Conservation (phyloP, 441 rosid genomes). For the Syzygium syzygioides region DNA sequence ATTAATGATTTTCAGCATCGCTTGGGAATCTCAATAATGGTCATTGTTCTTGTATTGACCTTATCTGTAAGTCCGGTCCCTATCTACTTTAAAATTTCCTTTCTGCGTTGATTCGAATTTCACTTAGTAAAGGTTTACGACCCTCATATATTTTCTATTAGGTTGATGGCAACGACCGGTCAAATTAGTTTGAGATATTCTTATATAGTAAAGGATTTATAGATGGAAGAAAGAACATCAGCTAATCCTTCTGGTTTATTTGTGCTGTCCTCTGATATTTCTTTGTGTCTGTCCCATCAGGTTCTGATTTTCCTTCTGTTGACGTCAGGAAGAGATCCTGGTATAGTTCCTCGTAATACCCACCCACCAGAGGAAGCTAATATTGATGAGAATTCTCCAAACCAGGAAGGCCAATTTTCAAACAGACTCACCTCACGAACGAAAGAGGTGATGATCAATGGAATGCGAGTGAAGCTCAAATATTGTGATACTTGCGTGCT, state of each 20-base stretch:
- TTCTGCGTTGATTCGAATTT: not conserved
- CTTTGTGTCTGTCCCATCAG: not conserved
- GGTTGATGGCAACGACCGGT: not conserved
- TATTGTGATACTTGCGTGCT: slow-evolving; percentile 39
- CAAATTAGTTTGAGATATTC: not conserved
- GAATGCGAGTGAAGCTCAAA: slow-evolving; percentile 28
- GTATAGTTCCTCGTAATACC: not conserved
- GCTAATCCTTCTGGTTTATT: not conserved
- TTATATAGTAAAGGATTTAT: not conserved
- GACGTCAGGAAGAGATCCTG: not conserved
- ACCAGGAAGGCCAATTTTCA: not conserved
- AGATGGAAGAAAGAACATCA: not conserved
- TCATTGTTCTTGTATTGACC: not conserved
- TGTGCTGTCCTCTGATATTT: not conserved
- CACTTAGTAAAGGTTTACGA: not conserved
- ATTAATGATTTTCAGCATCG: not conserved
- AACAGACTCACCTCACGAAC: not conserved
- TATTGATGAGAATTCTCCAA: not conserved
- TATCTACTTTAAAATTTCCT: not conserved
- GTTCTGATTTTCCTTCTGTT: not conserved
- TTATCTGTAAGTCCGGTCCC: not conserved
- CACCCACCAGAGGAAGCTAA: not conserved
- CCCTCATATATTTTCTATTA: not conserved
- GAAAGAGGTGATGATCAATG: slow-evolving; percentile 25
- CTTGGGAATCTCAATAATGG: not conserved